phyloP scores from a whole-genome alignment of 2,329 filamentous ascomycete species.

The Penicillium palitans region DNA sequence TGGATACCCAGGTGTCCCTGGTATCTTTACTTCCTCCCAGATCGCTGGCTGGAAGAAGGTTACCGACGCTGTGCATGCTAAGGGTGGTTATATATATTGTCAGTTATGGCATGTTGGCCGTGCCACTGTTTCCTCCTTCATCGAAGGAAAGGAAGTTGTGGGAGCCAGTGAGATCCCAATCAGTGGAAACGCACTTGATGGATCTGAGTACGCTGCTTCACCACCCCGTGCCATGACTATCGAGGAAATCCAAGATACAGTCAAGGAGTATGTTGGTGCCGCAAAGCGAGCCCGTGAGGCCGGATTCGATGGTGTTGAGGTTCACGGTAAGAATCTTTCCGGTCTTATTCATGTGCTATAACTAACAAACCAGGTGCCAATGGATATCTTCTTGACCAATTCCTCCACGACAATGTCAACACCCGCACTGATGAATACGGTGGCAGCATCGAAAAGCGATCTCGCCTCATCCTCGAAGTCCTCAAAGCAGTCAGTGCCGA shows the following conservation, averaged over 20 bases:
- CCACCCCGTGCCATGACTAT: slow-evolving; percentile 39
- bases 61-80: slow-evolving; percentile 35
- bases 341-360: background rate
- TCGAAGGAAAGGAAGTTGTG: slow-evolving; percentile 33
- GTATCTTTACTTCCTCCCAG: slow-evolving; percentile 33
- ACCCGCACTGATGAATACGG: slow-evolving; percentile 53
- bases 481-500: slow-evolving; percentile 52
- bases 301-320: slow-evolving; percentile 54
- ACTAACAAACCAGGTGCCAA: slow-evolving; percentile 53
- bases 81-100: slow-evolving; percentile 34
- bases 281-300: slow-evolving; percentile 48
- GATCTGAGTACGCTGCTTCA: slow-evolving; percentile 29
- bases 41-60: slow-evolving; percentile 36
- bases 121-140: slow-evolving; percentile 42
- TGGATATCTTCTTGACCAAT: slow-evolving; percentile 67
- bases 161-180: slow-evolving; percentile 37
- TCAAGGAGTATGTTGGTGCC: slow-evolving; percentile 42
- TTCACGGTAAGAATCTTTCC: slow-evolving; percentile 38
- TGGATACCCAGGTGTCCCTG: slow-evolving; percentile 33
- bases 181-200: slow-evolving; percentile 42
- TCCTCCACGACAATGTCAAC: slow-evolving; percentile 61
- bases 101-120: slow-evolving; percentile 42
- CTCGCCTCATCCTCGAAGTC: slow-evolving; percentile 55
- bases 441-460: slow-evolving; percentile 52
- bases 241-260: slow-evolving; percentile 42